These are phyloP conservation scores for Fusarium veterinarium DNA, from an alignment of 2,329 filamentous ascomycete genomes.

Conservation along the genomic window DNA sequence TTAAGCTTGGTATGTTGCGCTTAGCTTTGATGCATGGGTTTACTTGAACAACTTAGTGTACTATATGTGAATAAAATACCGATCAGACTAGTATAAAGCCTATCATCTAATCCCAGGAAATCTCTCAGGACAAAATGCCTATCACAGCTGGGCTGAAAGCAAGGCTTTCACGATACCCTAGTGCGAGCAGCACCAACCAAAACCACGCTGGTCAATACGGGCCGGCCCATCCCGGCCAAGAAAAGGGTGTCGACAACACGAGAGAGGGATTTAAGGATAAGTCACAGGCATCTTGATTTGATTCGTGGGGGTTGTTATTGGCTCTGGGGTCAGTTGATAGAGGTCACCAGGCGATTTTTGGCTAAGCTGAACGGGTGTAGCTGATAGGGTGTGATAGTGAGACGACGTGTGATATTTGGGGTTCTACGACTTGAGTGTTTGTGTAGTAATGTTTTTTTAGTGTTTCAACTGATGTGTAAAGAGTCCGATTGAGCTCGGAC, in stretches of 20 bases:
- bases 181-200: conserved; percentile 2
- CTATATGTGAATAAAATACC: too few species aligned
- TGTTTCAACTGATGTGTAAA: background rate
- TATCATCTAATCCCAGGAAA: background rate
- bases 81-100: background rate
- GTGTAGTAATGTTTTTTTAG: background rate
- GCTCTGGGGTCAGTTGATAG: conserved; percentile 31
- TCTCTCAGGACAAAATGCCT: background rate
- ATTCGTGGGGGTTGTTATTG: conserved; percentile 17
- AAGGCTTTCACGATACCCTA: conserved; percentile 24
- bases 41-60: background rate
- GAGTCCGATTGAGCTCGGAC: background rate
- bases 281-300: conserved; percentile 7
- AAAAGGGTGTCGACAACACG: conserved; percentile 1
- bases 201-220: conserved; percentile 23
- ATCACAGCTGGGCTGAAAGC: conserved; percentile 10
- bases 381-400: conserved; percentile 3
- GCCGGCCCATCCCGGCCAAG: conserved; percentile 35
- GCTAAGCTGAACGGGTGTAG: conserved; percentile 19
- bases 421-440: conserved; percentile 17
- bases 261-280: conserved; percentile 13
- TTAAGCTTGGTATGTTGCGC: accelerated
- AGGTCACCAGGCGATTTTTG: conserved; percentile 25
- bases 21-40: background rate
- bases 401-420: conserved; percentile 7